phyloP scores from a whole-genome alignment of 2,329 filamentous ascomycete genomes.

The Verticillium klebahnii region DNA sequence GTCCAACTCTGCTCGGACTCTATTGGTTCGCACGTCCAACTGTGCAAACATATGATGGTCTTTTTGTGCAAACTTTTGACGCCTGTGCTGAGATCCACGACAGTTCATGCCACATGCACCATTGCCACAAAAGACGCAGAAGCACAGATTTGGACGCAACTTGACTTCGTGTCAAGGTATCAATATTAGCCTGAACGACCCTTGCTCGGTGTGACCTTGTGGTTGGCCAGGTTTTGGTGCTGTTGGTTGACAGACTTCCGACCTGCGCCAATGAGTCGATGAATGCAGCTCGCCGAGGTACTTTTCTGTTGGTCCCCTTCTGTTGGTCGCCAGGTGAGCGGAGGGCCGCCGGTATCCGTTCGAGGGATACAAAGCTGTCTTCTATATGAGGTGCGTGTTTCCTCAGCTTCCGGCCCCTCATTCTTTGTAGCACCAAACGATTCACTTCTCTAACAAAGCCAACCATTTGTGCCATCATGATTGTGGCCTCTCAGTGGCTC shows the following conservation, averaged over 20 bases:
- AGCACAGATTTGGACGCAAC: no score
- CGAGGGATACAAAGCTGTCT: no score
- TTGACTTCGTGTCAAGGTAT: neutral
- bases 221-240: neutral
- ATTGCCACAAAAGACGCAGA: no score
- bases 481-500: neutral
- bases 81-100: no score
- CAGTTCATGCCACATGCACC: no score
- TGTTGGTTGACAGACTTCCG: neutral
- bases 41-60: no score
- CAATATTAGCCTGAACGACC: neutral
- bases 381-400: no score
- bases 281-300: neutral
- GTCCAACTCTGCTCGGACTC: no score
- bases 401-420: no score
- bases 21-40: accelerated
- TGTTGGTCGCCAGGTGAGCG: neutral
- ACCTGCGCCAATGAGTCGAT: neutral
- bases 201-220: neutral
- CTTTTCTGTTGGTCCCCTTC: neutral
- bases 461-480: neutral
- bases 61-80: no score
- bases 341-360: neutral
- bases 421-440: no score
- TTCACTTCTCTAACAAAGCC: neutral